phyloP scores from a whole-genome alignment of 2,329 filamentous ascomycete species.

The Fusarium mangiferae region DNA sequence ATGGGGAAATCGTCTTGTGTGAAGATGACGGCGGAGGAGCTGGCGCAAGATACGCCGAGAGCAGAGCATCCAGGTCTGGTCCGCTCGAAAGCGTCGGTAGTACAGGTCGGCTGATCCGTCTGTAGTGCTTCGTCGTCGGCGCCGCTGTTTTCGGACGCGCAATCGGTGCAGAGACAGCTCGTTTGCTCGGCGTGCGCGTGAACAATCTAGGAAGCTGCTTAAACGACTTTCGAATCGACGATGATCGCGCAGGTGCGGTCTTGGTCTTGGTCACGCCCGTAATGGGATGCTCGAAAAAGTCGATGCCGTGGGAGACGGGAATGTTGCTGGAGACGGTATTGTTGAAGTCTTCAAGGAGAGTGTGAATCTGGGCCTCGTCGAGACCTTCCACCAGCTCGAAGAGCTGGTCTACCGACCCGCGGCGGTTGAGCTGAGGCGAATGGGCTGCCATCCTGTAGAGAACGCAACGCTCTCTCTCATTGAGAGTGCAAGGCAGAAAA shows the following conservation, averaged over 20 bases:
- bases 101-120: slow-evolving; percentile 37
- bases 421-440: slow-evolving; percentile 12
- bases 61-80: slow-evolving; percentile 28
- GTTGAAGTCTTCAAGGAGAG: slow-evolving; percentile 35
- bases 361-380: slow-evolving; percentile 35
- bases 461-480: slow-evolving; percentile 9
- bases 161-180: slow-evolving; percentile 19
- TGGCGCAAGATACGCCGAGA: slow-evolving; percentile 36
- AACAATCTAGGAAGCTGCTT: slow-evolving; percentile 33
- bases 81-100: slow-evolving; percentile 27
- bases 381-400: slow-evolving; percentile 37
- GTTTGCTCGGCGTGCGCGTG: slow-evolving; percentile 34
- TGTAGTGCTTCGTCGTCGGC: slow-evolving; percentile 27
- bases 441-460: slow-evolving; percentile 17
- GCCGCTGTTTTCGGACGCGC: slow-evolving; percentile 32
- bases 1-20: slow-evolving; percentile 25
- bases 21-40: slow-evolving; percentile 11
- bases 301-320: slow-evolving; percentile 35
- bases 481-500: neutral
- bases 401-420: slow-evolving; percentile 39
- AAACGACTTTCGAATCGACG: slow-evolving; percentile 32
- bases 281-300: slow-evolving; percentile 29
- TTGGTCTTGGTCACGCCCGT: slow-evolving; percentile 2
- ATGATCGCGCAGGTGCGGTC: slow-evolving; percentile 18
- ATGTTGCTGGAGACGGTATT: slow-evolving; percentile 38